Evolutionary conservation across 768 basidiomycete species (phyloP).

Genomic region (Lactarius hatsudake): DNA sequence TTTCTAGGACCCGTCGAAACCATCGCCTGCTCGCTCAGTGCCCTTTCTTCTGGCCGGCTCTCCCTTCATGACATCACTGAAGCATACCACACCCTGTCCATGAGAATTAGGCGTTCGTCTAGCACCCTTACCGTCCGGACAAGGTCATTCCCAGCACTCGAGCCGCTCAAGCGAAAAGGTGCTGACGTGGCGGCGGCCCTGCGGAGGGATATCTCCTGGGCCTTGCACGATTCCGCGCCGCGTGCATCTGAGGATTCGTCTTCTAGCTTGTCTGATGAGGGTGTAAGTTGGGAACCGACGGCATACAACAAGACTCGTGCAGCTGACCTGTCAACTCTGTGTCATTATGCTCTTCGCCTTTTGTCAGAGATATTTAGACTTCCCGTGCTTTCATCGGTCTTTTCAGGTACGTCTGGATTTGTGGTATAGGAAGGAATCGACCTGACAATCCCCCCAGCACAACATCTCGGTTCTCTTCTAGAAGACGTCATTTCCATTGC

Average conservation of each 20-base stretch:
- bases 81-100: conserved; percentile 19
- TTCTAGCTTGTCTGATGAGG: not conserved
- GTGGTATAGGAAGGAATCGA: not conserved
- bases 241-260: conserved; percentile 1
- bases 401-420: conserved; percentile 13
- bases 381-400: conserved; percentile 10
- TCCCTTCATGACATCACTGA: conserved; percentile 21
- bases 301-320: not conserved
- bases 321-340: conserved; percentile 3
- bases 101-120: conserved; percentile 14
- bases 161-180: conserved; percentile 4
- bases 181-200: conserved; percentile 8
- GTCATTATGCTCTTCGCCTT: conserved; percentile 19
- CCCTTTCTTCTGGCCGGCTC: conserved; percentile 7
- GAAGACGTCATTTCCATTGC: conserved; percentile 14
- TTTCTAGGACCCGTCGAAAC: conserved; percentile 18
- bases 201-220: conserved; percentile 17
- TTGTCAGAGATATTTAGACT: conserved; percentile 23
- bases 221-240: not conserved
- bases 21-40: conserved; percentile 12
- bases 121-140: not conserved
- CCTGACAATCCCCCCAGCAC: conserved; percentile 6
- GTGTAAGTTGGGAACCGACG: not conserved
- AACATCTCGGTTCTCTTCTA: conserved; percentile 16
- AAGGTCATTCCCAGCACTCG: conserved; percentile 8